phyloP scores from a whole-genome alignment of 305 asterid genomes.

The Solanum hybrid region DNA sequence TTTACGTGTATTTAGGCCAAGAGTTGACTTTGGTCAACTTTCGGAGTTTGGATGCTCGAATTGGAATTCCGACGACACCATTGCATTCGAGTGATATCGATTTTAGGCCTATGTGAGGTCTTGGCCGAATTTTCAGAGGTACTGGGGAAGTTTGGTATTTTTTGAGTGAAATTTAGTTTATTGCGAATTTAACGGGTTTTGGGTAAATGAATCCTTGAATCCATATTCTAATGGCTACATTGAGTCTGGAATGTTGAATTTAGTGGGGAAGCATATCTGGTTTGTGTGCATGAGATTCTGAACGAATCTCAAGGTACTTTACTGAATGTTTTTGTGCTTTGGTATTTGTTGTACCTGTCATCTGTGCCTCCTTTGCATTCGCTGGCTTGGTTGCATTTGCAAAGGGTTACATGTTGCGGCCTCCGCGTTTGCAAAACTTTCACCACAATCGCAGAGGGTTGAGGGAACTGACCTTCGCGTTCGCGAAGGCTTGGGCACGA shows the following conservation, averaged over 20 bases:
- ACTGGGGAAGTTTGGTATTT: not conserved
- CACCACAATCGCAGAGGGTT: too few relatives aligned
- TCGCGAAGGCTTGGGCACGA: too few relatives aligned
- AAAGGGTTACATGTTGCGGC: too few relatives aligned
- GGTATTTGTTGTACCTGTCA: not conserved
- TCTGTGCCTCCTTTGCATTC: too few relatives aligned
- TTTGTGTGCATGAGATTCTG: not conserved
- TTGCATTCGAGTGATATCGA: too few relatives aligned
- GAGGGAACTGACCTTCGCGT: too few relatives aligned
- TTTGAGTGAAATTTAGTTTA: not conserved
- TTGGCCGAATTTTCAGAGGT: not conserved
- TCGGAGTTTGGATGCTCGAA: not conserved
- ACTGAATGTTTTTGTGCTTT: not conserved
- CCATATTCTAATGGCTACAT: not conserved
- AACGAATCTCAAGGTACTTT: not conserved
- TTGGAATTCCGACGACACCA: too few relatives aligned
- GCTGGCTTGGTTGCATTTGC: too few relatives aligned
- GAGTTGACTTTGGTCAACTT: not conserved
- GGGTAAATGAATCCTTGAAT: not conserved
- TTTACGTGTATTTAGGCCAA: not conserved
- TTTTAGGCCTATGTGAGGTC: not conserved
- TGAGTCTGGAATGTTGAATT: not conserved
- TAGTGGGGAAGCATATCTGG: not conserved
- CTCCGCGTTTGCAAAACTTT: too few relatives aligned
- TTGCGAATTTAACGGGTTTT: too few relatives aligned